Evolutionary conservation across 257 asterid genomes (phyloP).

Genomic region (Nicotiana tabacum): DNA sequence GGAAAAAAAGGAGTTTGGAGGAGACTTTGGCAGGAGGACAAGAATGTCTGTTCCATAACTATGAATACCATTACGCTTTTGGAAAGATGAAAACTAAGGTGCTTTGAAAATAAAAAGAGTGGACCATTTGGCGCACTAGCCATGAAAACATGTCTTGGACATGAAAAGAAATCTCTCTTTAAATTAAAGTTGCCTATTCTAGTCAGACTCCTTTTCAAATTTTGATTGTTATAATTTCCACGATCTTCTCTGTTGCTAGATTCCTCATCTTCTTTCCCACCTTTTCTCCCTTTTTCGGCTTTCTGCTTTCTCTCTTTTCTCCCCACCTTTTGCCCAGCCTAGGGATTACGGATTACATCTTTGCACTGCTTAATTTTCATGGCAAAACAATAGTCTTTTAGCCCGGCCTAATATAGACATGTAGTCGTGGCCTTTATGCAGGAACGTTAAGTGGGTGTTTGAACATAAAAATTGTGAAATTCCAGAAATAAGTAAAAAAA

Average conservation of each 20-base stretch:
- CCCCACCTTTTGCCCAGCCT: neutral
- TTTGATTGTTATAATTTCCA: neutral
- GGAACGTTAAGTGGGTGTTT: no score
- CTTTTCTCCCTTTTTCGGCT: neutral
- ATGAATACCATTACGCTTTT: constrained; percentile 9
- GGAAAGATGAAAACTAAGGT: constrained; percentile 18
- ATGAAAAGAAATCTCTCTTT: constrained; percentile 21
- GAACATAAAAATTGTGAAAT: no score
- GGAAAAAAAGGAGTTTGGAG: neutral
- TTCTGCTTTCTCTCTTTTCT: constrained; percentile 2
- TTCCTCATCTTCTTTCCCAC: constrained; percentile 16
- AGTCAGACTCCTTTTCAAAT: neutral
- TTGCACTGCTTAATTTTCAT: constrained; percentile 1
- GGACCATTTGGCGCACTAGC: constrained; percentile 23
- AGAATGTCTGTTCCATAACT: constrained; percentile 19
- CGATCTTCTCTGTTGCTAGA: constrained; percentile 10
- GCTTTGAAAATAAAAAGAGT: constrained; percentile 23
- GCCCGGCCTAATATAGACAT: no score
- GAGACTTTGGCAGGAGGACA: constrained; percentile 12
- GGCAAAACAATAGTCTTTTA: neutral
- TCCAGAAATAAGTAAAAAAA: no score
- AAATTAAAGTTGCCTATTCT: constrained; percentile 14
- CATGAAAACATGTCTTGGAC: constrained; percentile 38
- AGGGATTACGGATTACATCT: neutral
- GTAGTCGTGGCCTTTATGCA: no score